phyloP scores from a whole-genome alignment of 78 protist genomes.

The Bigelowiella natans region DNA sequence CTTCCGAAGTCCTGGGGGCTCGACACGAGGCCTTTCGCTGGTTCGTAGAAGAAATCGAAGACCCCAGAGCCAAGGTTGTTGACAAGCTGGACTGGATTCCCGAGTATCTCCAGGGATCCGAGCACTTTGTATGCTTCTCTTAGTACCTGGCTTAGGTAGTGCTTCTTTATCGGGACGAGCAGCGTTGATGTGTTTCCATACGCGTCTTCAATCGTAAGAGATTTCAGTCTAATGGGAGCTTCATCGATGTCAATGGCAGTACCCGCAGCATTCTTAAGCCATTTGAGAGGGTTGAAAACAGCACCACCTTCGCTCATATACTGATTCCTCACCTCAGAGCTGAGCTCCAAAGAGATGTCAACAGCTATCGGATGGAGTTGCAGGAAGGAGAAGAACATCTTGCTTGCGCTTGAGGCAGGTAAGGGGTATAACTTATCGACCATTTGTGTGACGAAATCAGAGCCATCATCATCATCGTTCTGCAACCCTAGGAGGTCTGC shows the following conservation, averaged over 20 bases:
- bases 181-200: not conserved
- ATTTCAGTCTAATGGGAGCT: not conserved
- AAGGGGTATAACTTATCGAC: not conserved
- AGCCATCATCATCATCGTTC: not conserved
- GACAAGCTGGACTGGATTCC: not conserved
- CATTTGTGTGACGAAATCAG: not conserved
- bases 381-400: not conserved
- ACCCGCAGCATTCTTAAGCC: not conserved
- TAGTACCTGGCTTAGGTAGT: not conserved
- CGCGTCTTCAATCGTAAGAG: not conserved
- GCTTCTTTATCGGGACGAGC: not conserved
- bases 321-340: not conserved
- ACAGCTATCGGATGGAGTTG: not conserved
- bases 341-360: not conserved
- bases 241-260: not conserved
- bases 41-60: slow-evolving; percentile 12
- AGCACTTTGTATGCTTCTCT: slow-evolving; percentile 10
- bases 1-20: not conserved
- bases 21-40: not conserved
- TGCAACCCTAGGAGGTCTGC: not conserved
- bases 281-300: not conserved
- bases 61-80: not conserved
- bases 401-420: not conserved
- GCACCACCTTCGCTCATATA: not conserved
- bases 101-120: not conserved